These are phyloP conservation scores for Plenodomus biglobosus DNA, from an alignment of 2,329 filamentous ascomycete species.

Conservation along the genomic window DNA sequence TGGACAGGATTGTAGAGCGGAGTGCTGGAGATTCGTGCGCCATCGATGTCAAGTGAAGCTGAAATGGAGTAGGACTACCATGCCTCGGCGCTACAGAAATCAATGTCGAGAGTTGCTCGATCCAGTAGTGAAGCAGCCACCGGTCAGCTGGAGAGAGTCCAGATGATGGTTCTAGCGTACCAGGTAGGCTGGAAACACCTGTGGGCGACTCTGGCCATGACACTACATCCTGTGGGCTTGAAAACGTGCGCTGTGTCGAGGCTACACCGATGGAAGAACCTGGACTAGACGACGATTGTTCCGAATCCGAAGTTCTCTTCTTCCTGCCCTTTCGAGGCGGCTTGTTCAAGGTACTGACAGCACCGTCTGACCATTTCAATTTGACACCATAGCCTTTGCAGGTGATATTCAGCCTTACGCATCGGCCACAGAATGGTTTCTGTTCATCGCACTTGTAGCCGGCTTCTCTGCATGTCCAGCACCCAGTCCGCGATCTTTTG, in stretches of 20 bases:
- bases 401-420: conserved; percentile 29
- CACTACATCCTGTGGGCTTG: conserved; percentile 1
- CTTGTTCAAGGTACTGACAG: conserved; percentile 12
- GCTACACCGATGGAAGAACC: conserved; percentile 15
- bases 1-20: conserved; percentile 35
- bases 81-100: conserved; percentile 30
- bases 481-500: conserved; percentile 34
- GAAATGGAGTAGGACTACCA: conserved; percentile 25
- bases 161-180: conserved; percentile 6
- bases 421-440: conserved; percentile 32
- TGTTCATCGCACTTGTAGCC: conserved; percentile 40
- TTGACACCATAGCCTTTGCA: conserved; percentile 37
- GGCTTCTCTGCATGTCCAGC: conserved; percentile 38
- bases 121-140: conserved; percentile 34
- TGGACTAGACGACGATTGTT: conserved; percentile 12
- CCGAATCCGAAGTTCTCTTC: conserved; percentile 11
- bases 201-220: conserved; percentile 13
- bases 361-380: conserved; percentile 32
- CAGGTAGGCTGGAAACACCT: conserved; percentile 9
- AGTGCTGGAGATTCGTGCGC: conserved; percentile 27
- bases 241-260: conserved; percentile 11
- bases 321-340: conserved; percentile 19
- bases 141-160: conserved; percentile 23
- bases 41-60: conserved; percentile 34
- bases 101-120: conserved; percentile 25